These are phyloP conservation scores for Ehretia macrophylla DNA, from an alignment of 257 asterid genomes.

Conservation along the genomic window DNA sequence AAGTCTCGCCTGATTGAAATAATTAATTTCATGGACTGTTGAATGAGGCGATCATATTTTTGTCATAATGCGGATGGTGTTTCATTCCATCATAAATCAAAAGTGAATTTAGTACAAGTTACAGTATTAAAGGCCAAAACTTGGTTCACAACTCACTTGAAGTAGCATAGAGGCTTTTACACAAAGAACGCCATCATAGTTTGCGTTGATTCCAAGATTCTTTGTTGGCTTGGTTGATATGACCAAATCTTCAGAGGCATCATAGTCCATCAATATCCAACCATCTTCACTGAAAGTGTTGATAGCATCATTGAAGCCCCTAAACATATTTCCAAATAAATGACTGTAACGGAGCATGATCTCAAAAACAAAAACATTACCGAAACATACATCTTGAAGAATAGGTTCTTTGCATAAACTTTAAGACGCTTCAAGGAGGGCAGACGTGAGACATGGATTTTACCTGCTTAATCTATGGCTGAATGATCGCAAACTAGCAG, in stretches of 20 bases:
- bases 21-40: too few species aligned
- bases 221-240: conserved; percentile 21
- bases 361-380: background rate
- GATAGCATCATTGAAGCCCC: conserved; percentile 48
- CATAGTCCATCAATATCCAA: conserved; percentile 33
- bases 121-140: conserved; percentile 7
- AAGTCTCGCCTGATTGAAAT: too few species aligned
- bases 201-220: conserved; percentile 15
- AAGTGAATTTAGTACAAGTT: background rate
- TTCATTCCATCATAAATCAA: too few species aligned
- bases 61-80: too few species aligned
- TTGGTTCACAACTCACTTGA: conserved; percentile 34
- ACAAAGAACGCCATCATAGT: conserved; percentile 34
- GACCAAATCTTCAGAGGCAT: conserved; percentile 23
- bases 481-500: conserved; percentile 23
- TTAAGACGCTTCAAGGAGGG: background rate
- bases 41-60: too few species aligned
- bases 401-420: background rate
- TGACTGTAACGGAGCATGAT: background rate
- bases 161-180: conserved; percentile 33
- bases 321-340: conserved; percentile 2
- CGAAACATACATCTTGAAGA: background rate
- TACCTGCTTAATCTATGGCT: conserved; percentile 32
- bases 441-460: conserved; percentile 2
- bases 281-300: conserved; percentile 45